These are phyloP conservation scores for Guadua angustifolia DNA, from an alignment of 176 grass and related monocot genomes.

Conservation along the genomic window DNA sequence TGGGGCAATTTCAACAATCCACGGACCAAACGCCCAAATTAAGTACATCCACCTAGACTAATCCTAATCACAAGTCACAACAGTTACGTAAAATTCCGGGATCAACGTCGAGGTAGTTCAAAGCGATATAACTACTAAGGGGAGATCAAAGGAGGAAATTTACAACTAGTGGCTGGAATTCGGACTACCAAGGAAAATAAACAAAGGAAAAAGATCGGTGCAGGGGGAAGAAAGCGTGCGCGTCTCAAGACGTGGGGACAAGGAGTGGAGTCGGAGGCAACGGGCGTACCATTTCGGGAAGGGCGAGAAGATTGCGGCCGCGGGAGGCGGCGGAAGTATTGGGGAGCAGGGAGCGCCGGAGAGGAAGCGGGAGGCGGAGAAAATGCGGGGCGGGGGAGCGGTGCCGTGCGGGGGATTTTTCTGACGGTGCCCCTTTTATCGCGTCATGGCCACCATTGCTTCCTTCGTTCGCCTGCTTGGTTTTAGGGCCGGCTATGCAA, in stretches of 20 bases:
- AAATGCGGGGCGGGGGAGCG: background rate
- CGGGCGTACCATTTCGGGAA: slow-evolving; percentile 3
- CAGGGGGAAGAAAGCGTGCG: too few species aligned
- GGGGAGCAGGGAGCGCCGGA: too few species aligned
- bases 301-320: background rate
- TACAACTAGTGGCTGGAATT: background rate
- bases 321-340: background rate
- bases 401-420: background rate
- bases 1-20: background rate
- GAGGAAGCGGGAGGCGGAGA: background rate
- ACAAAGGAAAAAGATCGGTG: background rate
- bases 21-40: background rate
- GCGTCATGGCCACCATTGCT: too few species aligned
- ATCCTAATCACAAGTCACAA: slow-evolving; percentile 23
- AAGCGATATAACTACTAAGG: background rate
- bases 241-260: too few species aligned
- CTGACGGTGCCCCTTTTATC: background rate
- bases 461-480: background rate
- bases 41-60: background rate
- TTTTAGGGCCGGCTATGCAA: too few species aligned
- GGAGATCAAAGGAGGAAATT: background rate
- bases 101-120: slow-evolving; percentile 25
- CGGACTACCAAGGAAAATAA: background rate
- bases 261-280: too few species aligned
- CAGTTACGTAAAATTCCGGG: background rate